These are phyloP conservation scores for Peltaster fructicola DNA, from an alignment of 2,329 filamentous ascomycete species.

Conservation along the genomic window DNA sequence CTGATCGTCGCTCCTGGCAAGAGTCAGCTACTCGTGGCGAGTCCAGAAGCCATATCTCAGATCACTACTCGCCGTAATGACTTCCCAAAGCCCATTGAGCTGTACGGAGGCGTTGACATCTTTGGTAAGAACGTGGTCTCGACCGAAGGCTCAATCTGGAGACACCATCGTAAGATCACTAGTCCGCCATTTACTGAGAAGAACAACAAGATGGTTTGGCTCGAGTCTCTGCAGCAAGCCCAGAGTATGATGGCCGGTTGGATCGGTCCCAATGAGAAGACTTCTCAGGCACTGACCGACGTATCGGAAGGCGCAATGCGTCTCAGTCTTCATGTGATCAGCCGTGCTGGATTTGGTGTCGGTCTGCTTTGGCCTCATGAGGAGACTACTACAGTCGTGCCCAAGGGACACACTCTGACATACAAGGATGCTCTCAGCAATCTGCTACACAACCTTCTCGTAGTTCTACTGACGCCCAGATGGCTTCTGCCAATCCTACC, in stretches of 20 bases:
- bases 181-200: constrained; percentile 59
- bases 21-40: constrained; percentile 39
- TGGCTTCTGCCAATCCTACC: constrained; percentile 38
- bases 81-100: constrained; percentile 49
- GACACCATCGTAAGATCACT: constrained; percentile 53
- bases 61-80: constrained; percentile 48
- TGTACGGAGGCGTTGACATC: constrained; percentile 42
- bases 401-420: constrained; percentile 41
- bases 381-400: constrained; percentile 18
- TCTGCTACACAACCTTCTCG: constrained; percentile 45
- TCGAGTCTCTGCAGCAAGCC: constrained; percentile 46
- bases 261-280: constrained; percentile 27
- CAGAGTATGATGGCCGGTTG: constrained; percentile 42
- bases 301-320: constrained; percentile 49
- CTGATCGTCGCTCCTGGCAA: constrained; percentile 42
- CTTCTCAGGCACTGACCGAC: constrained; percentile 34
- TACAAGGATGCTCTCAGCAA: constrained; percentile 46
- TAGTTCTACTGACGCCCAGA: constrained; percentile 41
- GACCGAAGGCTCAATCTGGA: constrained; percentile 53
- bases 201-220: constrained; percentile 51
- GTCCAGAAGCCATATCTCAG: constrained; percentile 48
- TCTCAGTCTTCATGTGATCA: constrained; percentile 40
- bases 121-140: constrained; percentile 55
- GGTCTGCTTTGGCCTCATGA: constrained; percentile 42
- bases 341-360: constrained; percentile 54